Percentiles rank a stretch among this genome's conserved stretches.
Evolutionary conservation across 2,329 filamentous ascomycete genomes (phyloP).

Genomic region (Graphilbum ipis-grandicollis): DNA sequence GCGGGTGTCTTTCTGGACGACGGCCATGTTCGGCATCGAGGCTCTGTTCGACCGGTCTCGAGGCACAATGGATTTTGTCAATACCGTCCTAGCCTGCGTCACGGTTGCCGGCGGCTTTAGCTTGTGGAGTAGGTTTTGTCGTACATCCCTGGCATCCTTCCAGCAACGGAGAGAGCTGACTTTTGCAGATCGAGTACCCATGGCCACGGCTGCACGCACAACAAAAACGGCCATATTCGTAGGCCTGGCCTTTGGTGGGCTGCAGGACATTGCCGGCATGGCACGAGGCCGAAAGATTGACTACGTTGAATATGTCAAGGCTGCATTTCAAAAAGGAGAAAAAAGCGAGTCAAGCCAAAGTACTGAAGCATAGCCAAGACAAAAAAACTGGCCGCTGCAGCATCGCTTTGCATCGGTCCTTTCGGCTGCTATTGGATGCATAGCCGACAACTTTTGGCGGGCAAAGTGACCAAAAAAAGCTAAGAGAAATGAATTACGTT

Average conservation of each 20-base stretch:
- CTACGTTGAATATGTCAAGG: conserved; percentile 51
- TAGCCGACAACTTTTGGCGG: too few relatives aligned
- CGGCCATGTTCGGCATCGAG: conserved; percentile 65
- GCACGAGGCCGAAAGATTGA: conserved; percentile 54
- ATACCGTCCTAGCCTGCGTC: conserved; percentile 67
- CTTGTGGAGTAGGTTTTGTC: conserved; percentile 55
- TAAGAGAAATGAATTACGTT: too few relatives aligned
- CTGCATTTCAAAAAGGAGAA: background rate
- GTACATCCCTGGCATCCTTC: background rate
- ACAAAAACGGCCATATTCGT: conserved; percentile 65
- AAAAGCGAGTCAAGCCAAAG: too few relatives aligned
- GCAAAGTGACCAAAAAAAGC: too few relatives aligned
- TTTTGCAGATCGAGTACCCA: conserved; percentile 56
- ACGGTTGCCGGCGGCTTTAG: conserved; percentile 78
- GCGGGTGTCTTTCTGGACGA: conserved; percentile 54
- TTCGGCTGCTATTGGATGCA: too few relatives aligned
- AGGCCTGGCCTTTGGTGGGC: conserved; percentile 61
- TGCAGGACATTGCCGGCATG: conserved; percentile 59
- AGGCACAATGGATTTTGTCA: conserved; percentile 56
- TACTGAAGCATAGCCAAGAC: too few relatives aligned
- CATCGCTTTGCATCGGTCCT: background rate
- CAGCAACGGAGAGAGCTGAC: background rate
- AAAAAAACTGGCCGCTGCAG: too few relatives aligned
- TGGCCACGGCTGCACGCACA: conserved; percentile 59
- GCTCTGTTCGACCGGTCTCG: conserved; percentile 65